Percentiles rank a stretch among this genome's conserved stretches.
These are phyloP conservation scores for Pythium brachiatum DNA, from an alignment of 352 stramenopile species.

Conservation along the genomic window DNA sequence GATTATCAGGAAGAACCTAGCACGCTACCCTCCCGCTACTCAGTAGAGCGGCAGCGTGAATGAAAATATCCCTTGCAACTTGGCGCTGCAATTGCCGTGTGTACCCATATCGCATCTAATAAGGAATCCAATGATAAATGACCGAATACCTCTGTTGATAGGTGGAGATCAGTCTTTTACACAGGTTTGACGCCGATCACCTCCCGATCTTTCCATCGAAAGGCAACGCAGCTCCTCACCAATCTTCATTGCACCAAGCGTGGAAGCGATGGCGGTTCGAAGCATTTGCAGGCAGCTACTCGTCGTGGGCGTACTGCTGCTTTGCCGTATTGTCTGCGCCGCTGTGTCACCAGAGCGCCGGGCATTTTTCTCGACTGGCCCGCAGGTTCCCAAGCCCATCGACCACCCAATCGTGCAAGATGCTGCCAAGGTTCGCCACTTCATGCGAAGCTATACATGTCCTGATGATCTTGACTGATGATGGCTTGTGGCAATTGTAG, in stretches of 20 bases:
- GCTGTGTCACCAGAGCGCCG: not conserved
- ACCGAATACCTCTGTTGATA: not conserved
- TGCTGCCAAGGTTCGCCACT: conserved; percentile 32
- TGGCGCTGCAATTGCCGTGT: no score
- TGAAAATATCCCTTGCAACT: no score
- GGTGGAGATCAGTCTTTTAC: not conserved
- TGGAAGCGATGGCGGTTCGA: not conserved
- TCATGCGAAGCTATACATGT: not conserved
- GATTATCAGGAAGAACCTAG: not conserved
- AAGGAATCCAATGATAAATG: not conserved
- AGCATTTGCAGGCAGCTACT: not conserved
- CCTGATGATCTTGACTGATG: not conserved
- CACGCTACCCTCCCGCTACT: not conserved
- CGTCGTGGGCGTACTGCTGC: not conserved
- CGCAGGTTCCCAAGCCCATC: conserved; percentile 23
- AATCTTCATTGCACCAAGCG: not conserved
- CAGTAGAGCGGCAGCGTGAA: not conserved
- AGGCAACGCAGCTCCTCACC: not conserved
- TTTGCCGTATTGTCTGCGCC: conserved; percentile 13
- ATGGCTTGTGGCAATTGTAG: conserved; percentile 21
- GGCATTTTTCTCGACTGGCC: conserved; percentile 18
- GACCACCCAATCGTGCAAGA: conserved; percentile 43
- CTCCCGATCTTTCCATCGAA: conserved; percentile 5
- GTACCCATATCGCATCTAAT: not conserved
- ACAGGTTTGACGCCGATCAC: not conserved